These are phyloP conservation scores for Cladosporium velox DNA, from an alignment of 2,329 filamentous ascomycete species.

Conservation along the genomic window DNA sequence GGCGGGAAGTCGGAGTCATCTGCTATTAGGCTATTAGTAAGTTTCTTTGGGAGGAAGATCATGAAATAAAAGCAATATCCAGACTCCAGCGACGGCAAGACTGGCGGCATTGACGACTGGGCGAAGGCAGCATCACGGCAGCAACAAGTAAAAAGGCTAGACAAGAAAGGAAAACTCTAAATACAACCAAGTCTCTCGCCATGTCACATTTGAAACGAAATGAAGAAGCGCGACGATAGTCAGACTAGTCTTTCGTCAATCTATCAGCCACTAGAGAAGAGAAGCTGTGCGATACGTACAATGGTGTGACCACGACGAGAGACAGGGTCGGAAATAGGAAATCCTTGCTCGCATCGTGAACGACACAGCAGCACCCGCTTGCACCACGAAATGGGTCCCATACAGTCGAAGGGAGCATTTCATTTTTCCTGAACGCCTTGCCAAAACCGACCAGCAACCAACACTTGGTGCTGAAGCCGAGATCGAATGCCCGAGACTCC, in stretches of 20 bases:
- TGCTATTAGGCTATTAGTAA: slow-evolving; percentile 27
- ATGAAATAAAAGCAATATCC: not conserved
- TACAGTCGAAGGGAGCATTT: slow-evolving; percentile 10
- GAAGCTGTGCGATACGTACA: slow-evolving; percentile 38
- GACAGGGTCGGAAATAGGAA: slow-evolving; percentile 26
- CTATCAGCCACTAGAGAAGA: slow-evolving; percentile 37
- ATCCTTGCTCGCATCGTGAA: slow-evolving; percentile 17
- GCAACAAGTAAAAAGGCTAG: slow-evolving; percentile 16
- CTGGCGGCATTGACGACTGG: not conserved
- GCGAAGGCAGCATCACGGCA: slow-evolving; percentile 23
- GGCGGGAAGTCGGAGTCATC: slow-evolving; percentile 36
- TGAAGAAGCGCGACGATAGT: slow-evolving; percentile 26
- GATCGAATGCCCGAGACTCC: slow-evolving; percentile 30
- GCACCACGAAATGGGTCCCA: slow-evolving; percentile 9
- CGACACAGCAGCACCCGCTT: slow-evolving; percentile 12
- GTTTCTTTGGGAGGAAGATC: not conserved
- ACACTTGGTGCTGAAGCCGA: slow-evolving; percentile 33
- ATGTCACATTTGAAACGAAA: slow-evolving; percentile 26
- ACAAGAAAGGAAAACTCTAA: slow-evolving; percentile 16
- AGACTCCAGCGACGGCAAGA: not conserved
- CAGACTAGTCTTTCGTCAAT: slow-evolving; percentile 38
- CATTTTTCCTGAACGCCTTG: slow-evolving; percentile 23
- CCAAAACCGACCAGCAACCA: slow-evolving; percentile 31
- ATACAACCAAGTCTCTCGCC: slow-evolving; percentile 31
- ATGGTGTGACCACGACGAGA: slow-evolving; percentile 31